Percentiles rank a stretch among this genome's conserved stretches.
phyloP scores from a whole-genome alignment of 768 basidiomycete genomes.

The Russula abietina region DNA sequence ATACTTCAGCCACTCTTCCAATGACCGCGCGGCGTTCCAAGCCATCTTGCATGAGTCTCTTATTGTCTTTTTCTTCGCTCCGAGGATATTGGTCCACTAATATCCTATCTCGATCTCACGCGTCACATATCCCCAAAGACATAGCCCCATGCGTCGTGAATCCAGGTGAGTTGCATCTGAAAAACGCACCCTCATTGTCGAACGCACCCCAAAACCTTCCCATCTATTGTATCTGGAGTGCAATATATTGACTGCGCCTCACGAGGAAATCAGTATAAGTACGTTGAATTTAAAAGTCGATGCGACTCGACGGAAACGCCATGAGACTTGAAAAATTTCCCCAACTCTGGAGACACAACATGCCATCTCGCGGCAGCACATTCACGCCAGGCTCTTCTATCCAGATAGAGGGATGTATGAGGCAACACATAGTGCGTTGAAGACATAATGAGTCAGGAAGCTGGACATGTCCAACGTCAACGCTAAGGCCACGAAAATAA shows the following conservation, averaged over 20 bases:
- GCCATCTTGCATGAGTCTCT: not conserved
- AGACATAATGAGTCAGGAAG: not conserved
- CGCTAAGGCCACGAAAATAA: not conserved
- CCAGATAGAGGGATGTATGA: not conserved
- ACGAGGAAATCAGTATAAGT: no score
- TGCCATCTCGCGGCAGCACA: no score
- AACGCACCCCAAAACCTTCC: not conserved
- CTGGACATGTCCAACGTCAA: not conserved
- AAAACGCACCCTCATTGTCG: not conserved
- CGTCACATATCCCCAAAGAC: no score
- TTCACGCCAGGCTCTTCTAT: not conserved
- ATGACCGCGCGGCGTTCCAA: not conserved
- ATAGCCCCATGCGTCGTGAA: not conserved
- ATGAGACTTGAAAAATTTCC: not conserved
- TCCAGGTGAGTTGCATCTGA: not conserved
- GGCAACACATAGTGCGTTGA: not conserved
- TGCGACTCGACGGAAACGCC: no score
- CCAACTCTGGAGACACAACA: not conserved
- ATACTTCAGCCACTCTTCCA: not conserved
- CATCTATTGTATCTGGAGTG: not conserved
- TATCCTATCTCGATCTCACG: not conserved
- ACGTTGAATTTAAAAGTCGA: not conserved
- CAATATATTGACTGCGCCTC: not conserved
- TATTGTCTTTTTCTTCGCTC: not conserved
- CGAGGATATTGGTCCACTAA: not conserved